Conservation (phyloP, 2,329 filamentous ascomycete genomes). For the Fusarium algeriense region DNA sequence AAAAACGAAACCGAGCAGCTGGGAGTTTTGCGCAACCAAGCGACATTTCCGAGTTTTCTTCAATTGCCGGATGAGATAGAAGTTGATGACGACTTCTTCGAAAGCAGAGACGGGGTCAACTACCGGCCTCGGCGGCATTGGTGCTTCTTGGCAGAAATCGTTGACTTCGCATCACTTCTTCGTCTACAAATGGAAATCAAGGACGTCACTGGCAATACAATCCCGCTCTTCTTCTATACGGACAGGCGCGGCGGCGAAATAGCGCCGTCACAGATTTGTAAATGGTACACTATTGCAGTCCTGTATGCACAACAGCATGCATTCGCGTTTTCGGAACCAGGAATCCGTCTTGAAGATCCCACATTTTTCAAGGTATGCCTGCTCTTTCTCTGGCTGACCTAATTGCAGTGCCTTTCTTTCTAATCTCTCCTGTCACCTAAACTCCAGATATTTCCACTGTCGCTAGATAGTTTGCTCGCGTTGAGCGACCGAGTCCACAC, state of each 20-base stretch:
- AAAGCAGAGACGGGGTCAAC: background rate
- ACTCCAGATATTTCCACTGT: background rate
- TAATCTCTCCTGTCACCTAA: background rate
- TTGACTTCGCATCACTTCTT: background rate
- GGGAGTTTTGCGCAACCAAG: background rate
- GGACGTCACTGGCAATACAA: background rate
- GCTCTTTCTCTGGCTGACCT: fast-evolving
- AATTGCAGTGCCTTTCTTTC: fast-evolving
- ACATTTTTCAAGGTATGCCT: background rate
- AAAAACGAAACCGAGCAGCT: fast-evolving
- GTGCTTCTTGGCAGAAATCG: conserved; percentile 1
- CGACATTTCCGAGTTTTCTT: background rate
- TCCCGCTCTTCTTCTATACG: background rate
- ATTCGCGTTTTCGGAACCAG: background rate
- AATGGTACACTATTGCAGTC: background rate
- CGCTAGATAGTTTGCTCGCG: background rate
- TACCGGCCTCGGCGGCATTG: background rate
- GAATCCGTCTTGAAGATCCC: background rate
- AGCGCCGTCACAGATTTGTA: background rate
- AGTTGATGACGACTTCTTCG: background rate
- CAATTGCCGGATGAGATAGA: background rate
- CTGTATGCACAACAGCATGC: background rate
- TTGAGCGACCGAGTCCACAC: background rate
- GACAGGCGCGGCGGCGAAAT: background rate
- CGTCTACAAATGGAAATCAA: background rate